These are phyloP conservation scores for Pecoramyces ruminantium DNA, from an alignment of 192 early-diverging fungal species.

Conservation along the genomic window DNA sequence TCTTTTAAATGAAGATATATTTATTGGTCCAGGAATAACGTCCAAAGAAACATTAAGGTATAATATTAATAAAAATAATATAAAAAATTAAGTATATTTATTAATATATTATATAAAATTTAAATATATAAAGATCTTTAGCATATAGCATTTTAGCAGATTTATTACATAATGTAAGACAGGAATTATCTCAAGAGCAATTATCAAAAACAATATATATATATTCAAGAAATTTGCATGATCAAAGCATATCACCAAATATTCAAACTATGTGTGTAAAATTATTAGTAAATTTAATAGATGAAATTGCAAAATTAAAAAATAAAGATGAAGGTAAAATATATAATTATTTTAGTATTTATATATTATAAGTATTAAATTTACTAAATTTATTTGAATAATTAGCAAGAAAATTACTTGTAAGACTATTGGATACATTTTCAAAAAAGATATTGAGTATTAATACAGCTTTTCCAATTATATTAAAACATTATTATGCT, in stretches of 20 bases:
- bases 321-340: slow-evolving; percentile 30
- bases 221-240: slow-evolving; percentile 84
- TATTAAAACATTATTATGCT: slow-evolving; percentile 33
- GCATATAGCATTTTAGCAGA: slow-evolving; percentile 93
- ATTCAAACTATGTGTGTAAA: slow-evolving; percentile 97
- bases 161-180: slow-evolving; percentile 85
- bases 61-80: neutral
- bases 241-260: slow-evolving; percentile 69
- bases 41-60: slow-evolving; percentile 76
- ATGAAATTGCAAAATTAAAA: slow-evolving; percentile 56
- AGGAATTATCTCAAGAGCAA: slow-evolving; percentile 63
- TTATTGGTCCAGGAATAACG: slow-evolving; percentile 85
- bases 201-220: slow-evolving; percentile 71
- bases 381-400: too few relatives aligned
- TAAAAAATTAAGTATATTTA: neutral
- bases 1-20: slow-evolving; percentile 81
- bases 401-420: slow-evolving; percentile 51
- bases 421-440: slow-evolving; percentile 76
- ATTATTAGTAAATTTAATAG: slow-evolving; percentile 76
- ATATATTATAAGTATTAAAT: too few relatives aligned
- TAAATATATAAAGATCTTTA: slow-evolving; percentile 38
- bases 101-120: neutral
- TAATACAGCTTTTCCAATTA: slow-evolving; percentile 39
- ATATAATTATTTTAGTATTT: too few relatives aligned
- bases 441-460: slow-evolving; percentile 52